These are phyloP conservation scores for Rhizopus stolonifer DNA, from an alignment of 371 early-diverging fungal genomes.

Conservation along the genomic window DNA sequence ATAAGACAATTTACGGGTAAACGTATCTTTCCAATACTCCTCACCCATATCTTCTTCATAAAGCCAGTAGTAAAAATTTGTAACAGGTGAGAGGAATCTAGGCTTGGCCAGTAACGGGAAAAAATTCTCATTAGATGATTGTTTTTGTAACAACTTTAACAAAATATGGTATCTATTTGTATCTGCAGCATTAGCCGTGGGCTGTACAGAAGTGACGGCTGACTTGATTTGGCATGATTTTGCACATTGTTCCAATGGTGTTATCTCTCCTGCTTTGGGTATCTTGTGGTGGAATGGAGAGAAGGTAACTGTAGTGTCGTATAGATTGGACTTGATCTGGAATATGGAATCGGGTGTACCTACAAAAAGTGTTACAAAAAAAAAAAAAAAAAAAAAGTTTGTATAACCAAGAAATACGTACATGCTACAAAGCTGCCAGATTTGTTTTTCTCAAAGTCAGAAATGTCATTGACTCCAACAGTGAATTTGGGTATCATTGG, in stretches of 20 bases:
- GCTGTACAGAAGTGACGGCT: not conserved
- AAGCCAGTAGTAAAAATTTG: conserved; percentile 20
- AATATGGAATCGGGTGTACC: conserved; percentile 64
- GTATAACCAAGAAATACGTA: conserved; percentile 20
- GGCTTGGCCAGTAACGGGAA: not conserved
- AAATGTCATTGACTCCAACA: conserved; percentile 60
- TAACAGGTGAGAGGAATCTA: not conserved
- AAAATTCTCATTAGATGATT: conserved; percentile 2
- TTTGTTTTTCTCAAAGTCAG: conserved; percentile 29
- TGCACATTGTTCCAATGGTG: conserved; percentile 4
- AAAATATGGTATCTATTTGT: conserved; percentile 27
- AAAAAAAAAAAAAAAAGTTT: no score
- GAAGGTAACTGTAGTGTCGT: conserved; percentile 52
- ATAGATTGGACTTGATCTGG: conserved; percentile 52
- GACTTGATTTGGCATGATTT: conserved; percentile 11
- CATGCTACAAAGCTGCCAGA: conserved; percentile 56
- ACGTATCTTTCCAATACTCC: conserved; percentile 8
- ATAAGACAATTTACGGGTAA: conserved; percentile 7
- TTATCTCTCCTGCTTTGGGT: not conserved
- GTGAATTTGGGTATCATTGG: conserved; percentile 39
- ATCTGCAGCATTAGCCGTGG: conserved; percentile 33
- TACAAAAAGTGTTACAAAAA: conserved; percentile 10
- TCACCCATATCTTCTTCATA: conserved; percentile 6
- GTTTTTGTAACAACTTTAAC: conserved; percentile 8
- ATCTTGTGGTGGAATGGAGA: not conserved